These are phyloP conservation scores for Pestalotiopsis sp. DNA, from an alignment of 2,329 filamentous ascomycete genomes.

Conservation along the genomic window DNA sequence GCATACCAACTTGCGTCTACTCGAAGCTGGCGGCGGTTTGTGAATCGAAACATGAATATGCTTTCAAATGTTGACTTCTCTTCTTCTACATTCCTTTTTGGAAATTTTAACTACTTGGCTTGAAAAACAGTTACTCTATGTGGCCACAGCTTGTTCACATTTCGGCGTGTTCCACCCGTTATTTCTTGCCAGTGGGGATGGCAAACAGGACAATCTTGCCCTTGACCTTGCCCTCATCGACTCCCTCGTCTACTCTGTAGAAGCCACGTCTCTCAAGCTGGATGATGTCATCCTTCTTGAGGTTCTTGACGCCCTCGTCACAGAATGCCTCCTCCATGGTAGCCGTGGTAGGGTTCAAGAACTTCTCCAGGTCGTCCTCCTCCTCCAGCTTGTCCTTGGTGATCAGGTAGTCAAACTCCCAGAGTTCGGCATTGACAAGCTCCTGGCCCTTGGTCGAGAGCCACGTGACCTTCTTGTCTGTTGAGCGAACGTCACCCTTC, in stretches of 20 bases:
- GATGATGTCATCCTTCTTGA: constrained; percentile 89
- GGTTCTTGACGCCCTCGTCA: constrained; percentile 75
- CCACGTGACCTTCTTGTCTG: constrained; percentile 97
- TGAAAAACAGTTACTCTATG: neutral
- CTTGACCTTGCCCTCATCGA: constrained; percentile 54
- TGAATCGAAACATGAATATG: neutral
- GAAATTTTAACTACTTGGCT: neutral
- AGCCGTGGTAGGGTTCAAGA: constrained; percentile 76
- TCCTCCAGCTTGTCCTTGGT: constrained; percentile 94
- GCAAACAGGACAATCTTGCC: constrained; percentile 57
- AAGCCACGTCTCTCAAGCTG: constrained; percentile 95
- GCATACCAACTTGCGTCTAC: neutral
- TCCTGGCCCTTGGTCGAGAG: constrained; percentile 75
- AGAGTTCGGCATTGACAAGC: constrained; percentile 80
- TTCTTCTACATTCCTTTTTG: neutral
- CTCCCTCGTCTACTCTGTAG: constrained; percentile 78
- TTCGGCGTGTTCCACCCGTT: neutral
- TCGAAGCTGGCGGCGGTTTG: neutral
- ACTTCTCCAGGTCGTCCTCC: constrained; percentile 84
- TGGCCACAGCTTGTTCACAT: neutral
- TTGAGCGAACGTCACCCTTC: constrained; percentile 90
- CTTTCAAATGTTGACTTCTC: neutral
- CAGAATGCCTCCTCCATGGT: constrained; percentile 75
- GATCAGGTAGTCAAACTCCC: constrained; percentile 94
- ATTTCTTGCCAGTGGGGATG: constrained; percentile 58